Percentiles rank a stretch among this genome's conserved stretches.
Evolutionary conservation across 306 rosid genomes (phyloP).

Genomic region (Prunus armeniaca): DNA sequence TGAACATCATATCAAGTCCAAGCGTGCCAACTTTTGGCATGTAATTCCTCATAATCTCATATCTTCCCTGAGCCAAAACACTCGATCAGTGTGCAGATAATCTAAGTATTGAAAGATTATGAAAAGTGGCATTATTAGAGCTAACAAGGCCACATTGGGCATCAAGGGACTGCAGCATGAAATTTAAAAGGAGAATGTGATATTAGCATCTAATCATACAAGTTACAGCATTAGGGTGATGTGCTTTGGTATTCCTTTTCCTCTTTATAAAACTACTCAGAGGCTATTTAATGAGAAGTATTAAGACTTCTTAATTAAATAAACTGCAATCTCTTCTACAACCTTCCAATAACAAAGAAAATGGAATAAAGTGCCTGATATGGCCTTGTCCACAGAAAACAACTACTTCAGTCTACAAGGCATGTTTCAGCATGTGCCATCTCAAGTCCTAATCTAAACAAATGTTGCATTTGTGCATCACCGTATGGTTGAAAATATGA

Average conservation of each 20-base stretch:
- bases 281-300: not conserved
- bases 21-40: constrained; percentile 98
- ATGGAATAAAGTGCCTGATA: not conserved
- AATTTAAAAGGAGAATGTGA: not conserved
- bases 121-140: not conserved
- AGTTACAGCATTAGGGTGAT: not conserved
- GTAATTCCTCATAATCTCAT: constrained; percentile 86
- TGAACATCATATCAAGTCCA: constrained; percentile 98
- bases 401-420: constrained; percentile 1
- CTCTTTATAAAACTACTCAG: not conserved
- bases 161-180: not conserved
- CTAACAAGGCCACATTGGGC: not conserved
- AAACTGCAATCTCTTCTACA: not conserved
- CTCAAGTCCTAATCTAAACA: not conserved
- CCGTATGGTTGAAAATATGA: constrained; percentile 6
- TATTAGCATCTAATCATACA: not conserved
- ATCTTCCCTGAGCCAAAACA: constrained; percentile 76
- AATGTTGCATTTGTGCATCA: not conserved
- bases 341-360: not conserved
- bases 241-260: not conserved
- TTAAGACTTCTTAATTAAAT: not conserved
- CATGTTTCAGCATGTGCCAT: constrained; percentile 5
- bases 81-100: constrained; percentile 32
- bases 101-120: not conserved
- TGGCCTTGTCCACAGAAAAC: not conserved